These are phyloP conservation scores for Aureobasidium subglaciale DNA, from an alignment of 2,329 filamentous ascomycete genomes.

Conservation along the genomic window DNA sequence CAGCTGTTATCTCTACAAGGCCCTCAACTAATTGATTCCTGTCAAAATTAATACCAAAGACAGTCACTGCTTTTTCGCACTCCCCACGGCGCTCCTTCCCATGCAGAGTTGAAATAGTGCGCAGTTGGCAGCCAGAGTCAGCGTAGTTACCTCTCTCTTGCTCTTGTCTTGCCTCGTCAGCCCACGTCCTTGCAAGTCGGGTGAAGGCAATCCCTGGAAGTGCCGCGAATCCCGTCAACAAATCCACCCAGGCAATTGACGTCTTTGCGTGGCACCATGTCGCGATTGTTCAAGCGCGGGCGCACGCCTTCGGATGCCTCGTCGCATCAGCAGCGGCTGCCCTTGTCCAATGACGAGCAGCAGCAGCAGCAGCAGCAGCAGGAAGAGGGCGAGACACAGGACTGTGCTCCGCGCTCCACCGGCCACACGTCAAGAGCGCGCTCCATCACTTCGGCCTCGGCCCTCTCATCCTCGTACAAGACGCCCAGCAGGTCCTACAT, in stretches of 20 bases:
- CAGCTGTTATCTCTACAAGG: conserved; percentile 6
- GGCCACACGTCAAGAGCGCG: conserved; percentile 16
- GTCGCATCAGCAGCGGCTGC: conserved; percentile 18
- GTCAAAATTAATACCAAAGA: not conserved
- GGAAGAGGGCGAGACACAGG: conserved; percentile 14
- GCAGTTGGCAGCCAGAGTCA: not conserved
- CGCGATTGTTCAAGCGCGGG: conserved; percentile 15
- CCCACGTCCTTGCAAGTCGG: not conserved
- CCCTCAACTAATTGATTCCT: conserved; percentile 11
- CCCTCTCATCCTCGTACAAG: conserved; percentile 25
- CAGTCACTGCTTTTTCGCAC: not conserved
- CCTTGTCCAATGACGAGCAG: conserved; percentile 19
- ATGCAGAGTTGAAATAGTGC: conserved; percentile 1
- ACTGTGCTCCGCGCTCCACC: conserved; percentile 4
- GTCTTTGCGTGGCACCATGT: conserved; percentile 14
- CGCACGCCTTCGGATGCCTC: conserved; percentile 16
- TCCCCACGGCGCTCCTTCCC: not conserved
- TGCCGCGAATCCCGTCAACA: not conserved
- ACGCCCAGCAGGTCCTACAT: conserved; percentile 31
- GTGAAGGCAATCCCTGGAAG: not conserved
- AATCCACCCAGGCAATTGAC: not conserved
- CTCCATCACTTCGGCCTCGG: conserved; percentile 18
- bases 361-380: conserved; percentile 11
- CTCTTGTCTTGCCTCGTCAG: not conserved
- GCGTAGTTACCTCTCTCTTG: too few relatives aligned